Evolutionary conservation across 352 stramenopile species (phyloP).

Genomic region (Phytophthora lateralis): DNA sequence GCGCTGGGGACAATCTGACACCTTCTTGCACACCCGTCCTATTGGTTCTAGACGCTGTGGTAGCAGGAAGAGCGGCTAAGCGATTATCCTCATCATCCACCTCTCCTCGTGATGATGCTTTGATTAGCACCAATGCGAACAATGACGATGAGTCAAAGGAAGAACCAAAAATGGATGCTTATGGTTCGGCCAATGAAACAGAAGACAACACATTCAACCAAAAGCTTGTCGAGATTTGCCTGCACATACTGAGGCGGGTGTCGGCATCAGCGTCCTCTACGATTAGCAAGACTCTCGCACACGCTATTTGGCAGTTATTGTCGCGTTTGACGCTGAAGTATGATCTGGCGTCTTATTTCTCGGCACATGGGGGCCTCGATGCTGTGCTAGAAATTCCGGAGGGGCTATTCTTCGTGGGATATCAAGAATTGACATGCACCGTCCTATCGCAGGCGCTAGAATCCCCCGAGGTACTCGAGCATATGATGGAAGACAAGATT

Average conservation of each 20-base stretch:
- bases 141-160: slow-evolving; percentile 22
- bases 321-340: slow-evolving; percentile 74
- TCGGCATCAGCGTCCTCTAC: slow-evolving; percentile 13
- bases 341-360: slow-evolving; percentile 71
- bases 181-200: background rate
- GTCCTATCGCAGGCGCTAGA: slow-evolving; percentile 80
- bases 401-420: slow-evolving; percentile 59
- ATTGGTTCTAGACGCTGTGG: slow-evolving; percentile 69
- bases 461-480: slow-evolving; percentile 83
- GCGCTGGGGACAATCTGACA: slow-evolving; percentile 16
- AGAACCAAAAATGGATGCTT: slow-evolving; percentile 2
- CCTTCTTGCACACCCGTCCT: slow-evolving; percentile 63
- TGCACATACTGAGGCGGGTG: slow-evolving; percentile 36
- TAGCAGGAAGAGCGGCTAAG: slow-evolving; percentile 32
- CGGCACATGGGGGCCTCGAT: slow-evolving; percentile 57
- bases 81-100: slow-evolving; percentile 10
- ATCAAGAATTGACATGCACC: slow-evolving; percentile 73
- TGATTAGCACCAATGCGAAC: slow-evolving; percentile 15
- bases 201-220: slow-evolving; percentile 37
- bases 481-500: slow-evolving; percentile 90
- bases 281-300: slow-evolving; percentile 41
- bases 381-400: slow-evolving; percentile 56
- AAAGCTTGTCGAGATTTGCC: slow-evolving; percentile 43
- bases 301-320: slow-evolving; percentile 80
- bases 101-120: slow-evolving; percentile 17